phyloP scores from a whole-genome alignment of 23 red algal species.

The Agarophyton chilense region DNA sequence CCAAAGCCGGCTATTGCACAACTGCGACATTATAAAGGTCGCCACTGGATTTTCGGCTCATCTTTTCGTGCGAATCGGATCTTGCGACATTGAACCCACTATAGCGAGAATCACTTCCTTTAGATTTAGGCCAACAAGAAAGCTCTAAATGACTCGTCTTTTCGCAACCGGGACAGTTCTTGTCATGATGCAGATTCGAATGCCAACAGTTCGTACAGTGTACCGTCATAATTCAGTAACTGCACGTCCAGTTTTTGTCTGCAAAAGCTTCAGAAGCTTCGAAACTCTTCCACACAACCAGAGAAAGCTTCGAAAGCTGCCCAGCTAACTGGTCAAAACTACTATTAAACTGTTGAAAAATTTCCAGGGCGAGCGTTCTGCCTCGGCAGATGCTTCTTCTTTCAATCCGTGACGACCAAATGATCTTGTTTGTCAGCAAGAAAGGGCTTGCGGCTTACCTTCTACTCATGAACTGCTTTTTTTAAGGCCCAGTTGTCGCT shows the following conservation, averaged over 20 bases:
- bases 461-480: not conserved
- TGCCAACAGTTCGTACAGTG: not conserved
- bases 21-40: not conserved
- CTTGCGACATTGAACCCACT: not conserved
- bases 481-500: constrained; percentile 3
- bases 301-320: not conserved
- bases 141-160: not conserved
- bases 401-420: not conserved
- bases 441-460: not conserved
- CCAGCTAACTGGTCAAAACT: not conserved
- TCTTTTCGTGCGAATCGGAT: not conserved
- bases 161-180: not conserved
- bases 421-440: not conserved
- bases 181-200: not conserved
- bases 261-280: not conserved
- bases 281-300: not conserved
- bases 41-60: not conserved
- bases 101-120: not conserved
- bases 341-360: not conserved
- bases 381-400: not conserved
- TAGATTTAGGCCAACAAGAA: not conserved
- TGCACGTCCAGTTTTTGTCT: not conserved
- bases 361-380: not conserved
- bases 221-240: not conserved
- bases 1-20: not conserved